Conservation (phyloP, 2,329 filamentous ascomycete genomes). For the Phaeomoniella chlamydospora region DNA sequence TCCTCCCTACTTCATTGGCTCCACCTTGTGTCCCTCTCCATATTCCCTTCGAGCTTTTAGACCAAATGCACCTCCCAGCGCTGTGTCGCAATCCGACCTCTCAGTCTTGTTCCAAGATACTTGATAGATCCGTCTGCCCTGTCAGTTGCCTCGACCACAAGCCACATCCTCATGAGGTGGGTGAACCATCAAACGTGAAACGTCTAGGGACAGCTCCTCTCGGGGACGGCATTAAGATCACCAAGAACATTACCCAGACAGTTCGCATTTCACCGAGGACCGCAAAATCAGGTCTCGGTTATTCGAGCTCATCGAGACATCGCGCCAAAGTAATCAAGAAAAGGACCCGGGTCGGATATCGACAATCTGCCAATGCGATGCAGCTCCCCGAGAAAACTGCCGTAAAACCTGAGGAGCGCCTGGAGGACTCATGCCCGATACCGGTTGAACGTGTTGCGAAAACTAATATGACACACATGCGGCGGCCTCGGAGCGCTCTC, state of each 20-base stretch:
- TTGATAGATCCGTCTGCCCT: neutral
- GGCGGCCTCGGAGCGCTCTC: neutral
- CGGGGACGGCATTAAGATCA: neutral
- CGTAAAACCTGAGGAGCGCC: neutral
- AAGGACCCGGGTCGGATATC: too few species aligned
- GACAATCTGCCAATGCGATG: too few species aligned
- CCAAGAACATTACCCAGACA: neutral
- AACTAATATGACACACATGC: neutral
- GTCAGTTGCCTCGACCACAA: neutral
- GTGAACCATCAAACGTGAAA: neutral
- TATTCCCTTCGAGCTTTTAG: neutral
- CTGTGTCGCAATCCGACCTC: neutral
- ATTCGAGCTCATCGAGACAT: neutral
- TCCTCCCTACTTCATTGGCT: too few species aligned
- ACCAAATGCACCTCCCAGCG: neutral
- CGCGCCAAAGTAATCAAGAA: too few species aligned
- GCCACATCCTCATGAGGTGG: neutral
- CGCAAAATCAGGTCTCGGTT: neutral
- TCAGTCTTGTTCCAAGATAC: neutral
- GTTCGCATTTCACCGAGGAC: neutral
- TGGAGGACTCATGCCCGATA: neutral
- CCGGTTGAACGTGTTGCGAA: neutral
- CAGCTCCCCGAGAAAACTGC: neutral
- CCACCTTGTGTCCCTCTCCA: neutral
- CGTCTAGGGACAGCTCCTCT: neutral